These are phyloP conservation scores for Naganishia randhawae DNA, from an alignment of 768 basidiomycete genomes.

Conservation along the genomic window DNA sequence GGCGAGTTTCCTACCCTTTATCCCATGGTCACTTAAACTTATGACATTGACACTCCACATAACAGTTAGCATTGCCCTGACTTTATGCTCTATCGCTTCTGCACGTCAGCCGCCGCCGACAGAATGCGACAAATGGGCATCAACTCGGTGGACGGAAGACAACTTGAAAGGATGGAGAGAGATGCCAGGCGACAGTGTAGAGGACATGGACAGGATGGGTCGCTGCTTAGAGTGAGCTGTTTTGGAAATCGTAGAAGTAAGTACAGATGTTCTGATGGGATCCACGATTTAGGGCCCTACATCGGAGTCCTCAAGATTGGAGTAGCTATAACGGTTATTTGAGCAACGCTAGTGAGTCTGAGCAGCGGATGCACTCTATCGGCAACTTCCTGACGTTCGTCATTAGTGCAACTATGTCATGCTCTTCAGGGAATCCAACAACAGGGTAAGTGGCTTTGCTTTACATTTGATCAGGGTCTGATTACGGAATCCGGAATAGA, in stretches of 20 bases:
- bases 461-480: not conserved
- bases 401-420: conserved; percentile 42
- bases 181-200: conserved; percentile 12
- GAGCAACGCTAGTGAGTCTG: conserved; percentile 41
- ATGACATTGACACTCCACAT: not conserved
- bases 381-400: not conserved
- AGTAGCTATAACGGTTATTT: conserved; percentile 45
- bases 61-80: conserved; percentile 46
- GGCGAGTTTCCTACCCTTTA: not conserved
- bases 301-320: conserved; percentile 49
- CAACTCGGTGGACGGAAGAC: not conserved
- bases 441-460: conserved; percentile 30
- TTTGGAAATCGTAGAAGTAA: not conserved
- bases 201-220: conserved; percentile 19
- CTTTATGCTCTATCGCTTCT: conserved; percentile 43
- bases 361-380: not conserved
- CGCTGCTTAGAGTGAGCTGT: conserved; percentile 32
- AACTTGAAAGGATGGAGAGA: not conserved
- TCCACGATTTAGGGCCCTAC: conserved; percentile 35
- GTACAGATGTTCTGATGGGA: not conserved
- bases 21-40: not conserved
- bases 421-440: conserved; percentile 35
- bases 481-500: conserved; percentile 28
- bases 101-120: conserved; percentile 38
- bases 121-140: conserved; percentile 40